These are phyloP conservation scores for Xerocomus spinulosus DNA, from an alignment of 768 basidiomycete species.

Conservation along the genomic window DNA sequence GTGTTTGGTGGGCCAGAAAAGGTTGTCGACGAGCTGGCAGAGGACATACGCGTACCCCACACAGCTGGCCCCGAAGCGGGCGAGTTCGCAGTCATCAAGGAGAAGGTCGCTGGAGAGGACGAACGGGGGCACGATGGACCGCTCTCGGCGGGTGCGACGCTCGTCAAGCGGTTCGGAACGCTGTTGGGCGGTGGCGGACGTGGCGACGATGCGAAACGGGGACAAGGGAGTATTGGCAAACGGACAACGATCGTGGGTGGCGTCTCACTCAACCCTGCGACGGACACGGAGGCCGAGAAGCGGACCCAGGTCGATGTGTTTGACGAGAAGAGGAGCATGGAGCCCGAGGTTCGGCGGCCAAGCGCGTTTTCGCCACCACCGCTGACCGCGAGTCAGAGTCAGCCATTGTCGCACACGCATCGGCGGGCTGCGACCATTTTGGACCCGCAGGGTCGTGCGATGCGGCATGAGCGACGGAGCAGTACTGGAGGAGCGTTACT, in stretches of 20 bases:
- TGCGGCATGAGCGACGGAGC: conserved; percentile 69
- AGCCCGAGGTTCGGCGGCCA: conserved; percentile 21
- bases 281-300: conserved; percentile 34
- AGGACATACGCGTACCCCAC: conserved; percentile 41
- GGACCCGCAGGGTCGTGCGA: conserved; percentile 59
- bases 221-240: conserved; percentile 35
- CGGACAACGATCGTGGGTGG: conserved; percentile 51
- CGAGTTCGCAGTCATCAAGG: conserved; percentile 45
- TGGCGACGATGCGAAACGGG: conserved; percentile 40
- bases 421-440: conserved; percentile 75
- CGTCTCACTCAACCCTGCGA: conserved; percentile 36
- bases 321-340: conserved; percentile 19
- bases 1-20: conserved; percentile 48
- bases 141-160: conserved; percentile 58
- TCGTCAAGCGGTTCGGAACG: conserved; percentile 76
- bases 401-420: conserved; percentile 57
- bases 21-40: conserved; percentile 42
- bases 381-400: conserved; percentile 44
- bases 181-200: conserved; percentile 46
- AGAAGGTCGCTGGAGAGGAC: conserved; percentile 21
- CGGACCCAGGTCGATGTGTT: conserved; percentile 16
- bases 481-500: conserved; percentile 66
- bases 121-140: conserved; percentile 30
- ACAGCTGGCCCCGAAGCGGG: conserved; percentile 65
- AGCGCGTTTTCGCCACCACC: conserved; percentile 28